phyloP scores from a whole-genome alignment of 805 yeast species.

The Wickerhamiella dianesei region DNA sequence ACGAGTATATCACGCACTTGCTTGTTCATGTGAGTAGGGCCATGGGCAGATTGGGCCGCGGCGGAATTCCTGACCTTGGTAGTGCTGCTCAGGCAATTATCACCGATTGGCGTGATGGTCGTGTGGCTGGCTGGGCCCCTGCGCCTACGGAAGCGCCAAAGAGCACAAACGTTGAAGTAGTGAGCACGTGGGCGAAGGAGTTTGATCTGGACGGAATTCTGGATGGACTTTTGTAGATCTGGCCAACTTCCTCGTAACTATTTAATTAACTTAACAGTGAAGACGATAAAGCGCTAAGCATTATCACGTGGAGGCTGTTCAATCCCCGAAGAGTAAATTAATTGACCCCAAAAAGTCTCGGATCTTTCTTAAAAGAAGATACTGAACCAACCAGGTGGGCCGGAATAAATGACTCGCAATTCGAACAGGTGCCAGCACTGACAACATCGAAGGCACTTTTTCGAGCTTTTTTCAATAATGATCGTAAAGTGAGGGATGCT shows the following conservation, averaged over 20 bases:
- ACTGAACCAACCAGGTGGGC: too few relatives aligned
- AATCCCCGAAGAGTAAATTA: too few relatives aligned
- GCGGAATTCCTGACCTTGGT: conserved; percentile 82
- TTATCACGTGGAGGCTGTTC: not conserved
- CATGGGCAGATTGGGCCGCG: conserved; percentile 82
- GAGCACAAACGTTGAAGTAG: conserved; percentile 51
- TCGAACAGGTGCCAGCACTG: too few relatives aligned
- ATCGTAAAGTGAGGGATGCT: too few relatives aligned
- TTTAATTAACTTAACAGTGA: not conserved
- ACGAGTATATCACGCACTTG: conserved; percentile 71
- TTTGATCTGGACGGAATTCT: conserved; percentile 81
- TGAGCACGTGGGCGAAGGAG: conserved; percentile 84
- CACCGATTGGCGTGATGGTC: conserved; percentile 96
- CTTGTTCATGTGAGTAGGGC: conserved; percentile 86
- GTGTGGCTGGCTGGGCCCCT: conserved; percentile 78
- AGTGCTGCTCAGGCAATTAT: conserved; percentile 73
- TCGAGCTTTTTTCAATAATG: too few relatives aligned
- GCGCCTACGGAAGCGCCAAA: conserved; percentile 37
- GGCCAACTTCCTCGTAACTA: not conserved
- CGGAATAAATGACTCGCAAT: too few relatives aligned
- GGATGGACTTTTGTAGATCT: conserved; percentile 15
- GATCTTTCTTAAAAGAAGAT: too few relatives aligned
- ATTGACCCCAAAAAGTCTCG: too few relatives aligned
- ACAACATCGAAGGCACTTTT: too few relatives aligned
- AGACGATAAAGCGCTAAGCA: not conserved